Evolutionary conservation across 805 yeast species (phyloP), one percentile per base, ranked within the genome.

Genomic region (Kazachstania taianensis): DNA sequence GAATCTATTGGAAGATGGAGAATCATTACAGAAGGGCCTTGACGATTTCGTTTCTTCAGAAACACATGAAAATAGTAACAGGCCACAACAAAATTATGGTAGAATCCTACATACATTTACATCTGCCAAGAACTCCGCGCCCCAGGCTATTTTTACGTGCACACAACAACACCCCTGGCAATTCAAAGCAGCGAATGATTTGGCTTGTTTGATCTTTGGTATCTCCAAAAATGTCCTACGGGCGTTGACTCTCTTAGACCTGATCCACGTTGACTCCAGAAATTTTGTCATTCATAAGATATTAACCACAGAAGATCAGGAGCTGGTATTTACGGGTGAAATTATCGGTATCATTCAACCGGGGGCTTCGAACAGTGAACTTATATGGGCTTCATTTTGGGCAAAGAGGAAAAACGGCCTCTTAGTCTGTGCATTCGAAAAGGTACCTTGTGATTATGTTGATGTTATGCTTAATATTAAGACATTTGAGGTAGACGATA

Each of bases 381-480:
- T 72, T 40, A 81, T 87, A 1, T 78, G 94, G 81, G 86, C 94
- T 8, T 81, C 94, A 0, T 58, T 87, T 38, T 89, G 96, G 96
- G 94, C 92, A 1, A 86, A 86, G 49, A 65, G 75, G 40, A 75
- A 78, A 45, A 78, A 78, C 3, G 73, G 73, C 30, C 58, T 82
- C 37, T 69, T 86, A 36, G 79, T 85, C 33, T 78, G 92, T 63
- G 84, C 84, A 63, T 78, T 87, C 52, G 94, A 86, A 50, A 92
- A 84, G 52, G 84, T 86, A 20, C 82, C 76, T 2, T 74, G 80
- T 50, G 76, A 71, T 48, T 75, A 79, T n/a, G 65, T 75, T 38
- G 83, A 78, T 49, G 56, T 78, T 7, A 55, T 66, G 8, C 58
- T 76, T 17, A 63, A 63, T 28, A 20, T 52, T 18, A 45, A 49